Evolutionary conservation across 176 grass and related monocot species (phyloP).

Genomic region (Eleusine coracana): DNA sequence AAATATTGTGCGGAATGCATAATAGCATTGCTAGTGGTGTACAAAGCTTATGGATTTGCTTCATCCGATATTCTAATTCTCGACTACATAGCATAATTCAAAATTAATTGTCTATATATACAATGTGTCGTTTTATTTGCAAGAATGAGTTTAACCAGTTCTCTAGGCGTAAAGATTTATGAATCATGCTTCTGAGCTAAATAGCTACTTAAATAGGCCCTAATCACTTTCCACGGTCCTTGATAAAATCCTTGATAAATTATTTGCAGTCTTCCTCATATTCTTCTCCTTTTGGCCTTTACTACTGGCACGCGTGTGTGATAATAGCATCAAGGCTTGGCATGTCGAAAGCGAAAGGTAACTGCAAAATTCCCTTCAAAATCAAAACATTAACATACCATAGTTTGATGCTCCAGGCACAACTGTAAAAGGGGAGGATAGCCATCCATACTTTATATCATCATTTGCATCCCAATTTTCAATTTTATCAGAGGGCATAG

Average conservation of each 20-base stretch:
- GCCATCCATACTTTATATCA: constrained; percentile 45
- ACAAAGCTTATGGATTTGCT: background rate
- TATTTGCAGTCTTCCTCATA: constrained; percentile 2
- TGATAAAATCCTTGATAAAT: constrained; percentile 26
- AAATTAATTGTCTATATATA: background rate
- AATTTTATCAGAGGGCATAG: constrained; percentile 32
- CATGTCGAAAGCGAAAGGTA: constrained; percentile 44
- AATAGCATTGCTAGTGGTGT: background rate
- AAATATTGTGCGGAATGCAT: background rate
- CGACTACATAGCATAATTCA: background rate
- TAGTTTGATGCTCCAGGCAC: constrained; percentile 45
- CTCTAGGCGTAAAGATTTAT: background rate
- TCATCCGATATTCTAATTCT: constrained; percentile 19
- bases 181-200: background rate
- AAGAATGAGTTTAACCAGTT: background rate
- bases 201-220: constrained; percentile 17
- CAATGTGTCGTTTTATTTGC: background rate
- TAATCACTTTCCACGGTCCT: constrained; percentile 31
- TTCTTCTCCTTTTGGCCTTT: constrained; percentile 26
- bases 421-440: constrained; percentile 30
- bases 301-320: constrained; percentile 31
- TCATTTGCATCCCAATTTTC: constrained; percentile 30
- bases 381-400: constrained; percentile 17
- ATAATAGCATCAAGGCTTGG: constrained; percentile 39
- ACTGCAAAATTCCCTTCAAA: constrained; percentile 44